A percentile compares a stretch with the other conserved stretches of the same genome.
Evolutionary conservation across 1,284 basidiomycete species (phyloP).

Genomic region (Xerocomus alliaceus): DNA sequence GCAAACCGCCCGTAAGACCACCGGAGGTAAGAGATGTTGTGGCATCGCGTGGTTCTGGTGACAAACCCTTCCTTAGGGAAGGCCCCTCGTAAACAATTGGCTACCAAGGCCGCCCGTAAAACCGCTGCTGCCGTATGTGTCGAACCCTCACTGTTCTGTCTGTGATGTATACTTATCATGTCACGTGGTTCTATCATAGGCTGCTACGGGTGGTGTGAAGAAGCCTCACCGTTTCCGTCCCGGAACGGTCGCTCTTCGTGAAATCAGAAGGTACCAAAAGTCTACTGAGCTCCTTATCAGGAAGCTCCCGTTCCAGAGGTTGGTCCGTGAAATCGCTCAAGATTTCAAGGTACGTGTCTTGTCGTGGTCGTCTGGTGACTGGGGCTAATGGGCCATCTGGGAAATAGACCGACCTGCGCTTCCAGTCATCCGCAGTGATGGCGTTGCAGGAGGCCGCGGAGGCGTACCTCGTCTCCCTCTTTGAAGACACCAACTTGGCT

Average conservation of each 20-base stretch:
- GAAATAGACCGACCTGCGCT: constrained; percentile 84
- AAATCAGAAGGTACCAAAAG: constrained; percentile 98
- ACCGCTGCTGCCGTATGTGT: constrained; percentile 73
- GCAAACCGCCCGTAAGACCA: constrained; percentile 87
- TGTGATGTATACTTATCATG: constrained; percentile 11
- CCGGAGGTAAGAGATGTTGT: constrained; percentile 64
- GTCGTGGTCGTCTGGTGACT: constrained; percentile 13
- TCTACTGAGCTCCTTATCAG: constrained; percentile 94
- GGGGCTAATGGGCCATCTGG: constrained; percentile 12
- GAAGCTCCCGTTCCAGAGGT: constrained; percentile 95
- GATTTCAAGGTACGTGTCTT: constrained; percentile 86
- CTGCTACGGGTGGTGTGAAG: constrained; percentile 95
- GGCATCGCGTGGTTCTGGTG: constrained; percentile 9
- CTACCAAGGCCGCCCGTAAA: constrained; percentile 89
- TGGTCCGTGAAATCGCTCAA: constrained; percentile 96
- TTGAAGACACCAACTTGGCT: constrained; percentile 91
- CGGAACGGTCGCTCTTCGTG: constrained; percentile 97
- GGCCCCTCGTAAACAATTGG: constrained; percentile 88
- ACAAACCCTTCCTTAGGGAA: constrained; percentile 57
- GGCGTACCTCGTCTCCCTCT: constrained; percentile 96
- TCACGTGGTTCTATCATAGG: constrained; percentile 46
- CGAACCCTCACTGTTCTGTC: neutral
- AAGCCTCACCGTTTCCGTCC: constrained; percentile 97
- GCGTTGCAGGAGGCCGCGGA: constrained; percentile 96
- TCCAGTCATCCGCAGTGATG: constrained; percentile 97